These are phyloP conservation scores for Davidsoniella neocaledoniae DNA, from an alignment of 2,329 filamentous ascomycete species.

Conservation along the genomic window DNA sequence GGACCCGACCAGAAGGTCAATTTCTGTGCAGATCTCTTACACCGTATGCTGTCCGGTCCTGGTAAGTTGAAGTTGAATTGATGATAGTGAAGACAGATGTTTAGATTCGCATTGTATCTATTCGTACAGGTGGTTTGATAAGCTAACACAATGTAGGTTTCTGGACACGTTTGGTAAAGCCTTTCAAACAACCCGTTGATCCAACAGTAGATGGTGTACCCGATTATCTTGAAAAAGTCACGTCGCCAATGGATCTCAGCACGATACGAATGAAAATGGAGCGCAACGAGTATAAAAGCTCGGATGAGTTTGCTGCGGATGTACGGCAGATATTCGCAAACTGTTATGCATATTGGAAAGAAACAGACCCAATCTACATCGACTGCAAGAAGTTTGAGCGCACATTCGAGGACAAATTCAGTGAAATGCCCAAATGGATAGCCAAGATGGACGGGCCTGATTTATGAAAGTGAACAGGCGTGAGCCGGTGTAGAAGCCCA, in stretches of 20 bases:
- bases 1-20: conserved; percentile 26
- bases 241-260: conserved; percentile 43
- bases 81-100: not conserved
- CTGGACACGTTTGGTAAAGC: conserved; percentile 48
- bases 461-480: not conserved
- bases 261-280: conserved; percentile 47
- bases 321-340: conserved; percentile 46
- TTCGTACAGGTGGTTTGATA: not conserved
- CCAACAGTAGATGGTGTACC: conserved; percentile 39
- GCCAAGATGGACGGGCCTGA: conserved; percentile 27
- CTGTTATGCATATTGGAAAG: conserved; percentile 47
- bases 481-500: too few relatives aligned
- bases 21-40: conserved; percentile 41
- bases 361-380: conserved; percentile 35
- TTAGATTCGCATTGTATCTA: not conserved
- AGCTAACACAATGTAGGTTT: conserved; percentile 29
- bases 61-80: conserved; percentile 23
- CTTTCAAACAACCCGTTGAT: conserved; percentile 43
- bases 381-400: conserved; percentile 42
- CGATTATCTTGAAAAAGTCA: conserved; percentile 44
- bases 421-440: conserved; percentile 43
- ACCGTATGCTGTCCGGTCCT: conserved; percentile 44
- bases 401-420: conserved; percentile 41
- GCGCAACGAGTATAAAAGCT: conserved; percentile 29
- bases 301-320: conserved; percentile 38